Evolutionary conservation across 2,329 filamentous ascomycete species (phyloP).

Genomic region (Dactylella cylindrospora): DNA sequence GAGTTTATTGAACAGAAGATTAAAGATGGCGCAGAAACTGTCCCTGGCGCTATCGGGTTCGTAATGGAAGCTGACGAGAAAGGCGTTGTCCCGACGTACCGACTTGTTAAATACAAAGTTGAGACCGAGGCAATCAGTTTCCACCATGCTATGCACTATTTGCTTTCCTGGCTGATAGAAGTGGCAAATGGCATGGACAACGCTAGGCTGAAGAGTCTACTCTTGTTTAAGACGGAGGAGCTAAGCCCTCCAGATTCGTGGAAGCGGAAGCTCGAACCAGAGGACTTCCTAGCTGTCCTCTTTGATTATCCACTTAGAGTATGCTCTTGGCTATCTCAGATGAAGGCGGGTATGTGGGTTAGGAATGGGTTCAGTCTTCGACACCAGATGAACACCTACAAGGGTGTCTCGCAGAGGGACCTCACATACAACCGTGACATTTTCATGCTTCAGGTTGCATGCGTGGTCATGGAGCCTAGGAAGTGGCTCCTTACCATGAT

Average conservation of each 20-base stretch:
- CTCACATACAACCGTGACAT: constrained; percentile 93
- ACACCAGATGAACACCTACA: constrained; percentile 92
- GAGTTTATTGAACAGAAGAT: constrained; percentile 59
- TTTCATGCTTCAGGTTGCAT: constrained; percentile 85
- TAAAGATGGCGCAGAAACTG: constrained; percentile 10
- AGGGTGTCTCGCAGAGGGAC: constrained; percentile 83
- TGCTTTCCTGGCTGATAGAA: constrained; percentile 92
- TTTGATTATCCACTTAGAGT: constrained; percentile 94
- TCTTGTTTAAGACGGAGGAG: constrained; percentile 72
- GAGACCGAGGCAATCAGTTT: constrained; percentile 92
- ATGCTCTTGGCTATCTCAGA: constrained; percentile 94
- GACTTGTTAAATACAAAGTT: constrained; percentile 82
- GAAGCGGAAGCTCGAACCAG: constrained; percentile 64
- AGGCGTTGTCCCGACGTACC: constrained; percentile 56
- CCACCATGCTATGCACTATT: constrained; percentile 95
- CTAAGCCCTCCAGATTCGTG: constrained; percentile 66
- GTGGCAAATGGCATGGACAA: constrained; percentile 74
- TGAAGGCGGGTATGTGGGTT: constrained; percentile 98
- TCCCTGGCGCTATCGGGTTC: constrained; percentile 12
- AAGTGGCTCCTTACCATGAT: constrained; percentile 85
- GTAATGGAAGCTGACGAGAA: constrained; percentile 35
- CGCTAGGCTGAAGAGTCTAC: constrained; percentile 66
- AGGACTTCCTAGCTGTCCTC: constrained; percentile 80
- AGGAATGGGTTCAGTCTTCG: constrained; percentile 93
- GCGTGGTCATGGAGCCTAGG: constrained; percentile 80